Evolutionary conservation across 2,329 filamentous ascomycete genomes (phyloP), one percentile per base, ranked within the genome.

Genomic region (Blumeriella jaapii): DNA sequence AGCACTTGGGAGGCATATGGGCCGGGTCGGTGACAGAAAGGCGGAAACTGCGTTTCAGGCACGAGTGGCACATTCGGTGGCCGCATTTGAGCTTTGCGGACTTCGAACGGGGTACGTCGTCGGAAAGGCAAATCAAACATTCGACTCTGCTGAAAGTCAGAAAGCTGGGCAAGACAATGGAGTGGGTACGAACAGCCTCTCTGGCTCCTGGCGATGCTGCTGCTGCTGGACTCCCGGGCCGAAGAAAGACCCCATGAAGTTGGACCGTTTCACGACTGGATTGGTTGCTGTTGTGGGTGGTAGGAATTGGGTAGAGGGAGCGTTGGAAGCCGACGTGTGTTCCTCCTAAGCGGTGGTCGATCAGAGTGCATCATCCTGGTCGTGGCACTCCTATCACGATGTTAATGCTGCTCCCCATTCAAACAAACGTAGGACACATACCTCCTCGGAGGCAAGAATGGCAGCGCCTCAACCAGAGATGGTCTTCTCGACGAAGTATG

Each of bases 1-100:
- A 94, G 59, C 85, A 94, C 53, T 68, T 72, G 0, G 86, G 86
- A 12, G 86, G 84, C 83, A 93, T 93, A 47, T 84, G 77, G 41
- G 76, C 70, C 1, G 82, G 76, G 54, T 93, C 82, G 26, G 68
- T 77, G 42, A 87, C 65, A 8, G 84, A 91, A 41, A 84, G 67
- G 35, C 68, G 74, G 59, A 93, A 93, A 38, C 74, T 69, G 31
- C 75, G 72, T 56, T 75, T 79, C 25, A 94, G 63, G 56, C 86
- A 93, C 6, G 67, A 56, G 45, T 81, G 68, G 58, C 86, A 93
- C 79, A 89, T 86, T 42, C 75, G 72, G 57, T 93, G 85, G 2
- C 75, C 75, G 55, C 86, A 93, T 46, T 73, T 70, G 22, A 93
- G 69, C 55, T 78, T 82, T 23, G 76, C 76, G 20, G 78, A 71